These are phyloP conservation scores for Perkinsus olseni DNA, from an alignment of 169 alveolate genomes.

Conservation along the genomic window DNA sequence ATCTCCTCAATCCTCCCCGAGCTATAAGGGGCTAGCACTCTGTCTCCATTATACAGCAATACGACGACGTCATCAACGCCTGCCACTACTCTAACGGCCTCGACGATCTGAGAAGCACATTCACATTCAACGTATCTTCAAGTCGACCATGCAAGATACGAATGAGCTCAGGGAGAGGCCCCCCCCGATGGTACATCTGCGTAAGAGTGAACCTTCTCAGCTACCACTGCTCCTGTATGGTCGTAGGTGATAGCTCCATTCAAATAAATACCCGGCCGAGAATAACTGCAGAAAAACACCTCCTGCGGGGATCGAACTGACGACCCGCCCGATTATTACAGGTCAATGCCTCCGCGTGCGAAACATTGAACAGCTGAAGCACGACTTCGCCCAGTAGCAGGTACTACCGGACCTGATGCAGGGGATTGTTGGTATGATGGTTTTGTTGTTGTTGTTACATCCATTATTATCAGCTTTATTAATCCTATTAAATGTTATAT, in stretches of 20 bases:
- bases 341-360: neutral
- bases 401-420: neutral
- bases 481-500: neutral
- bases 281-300: neutral
- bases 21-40: neutral
- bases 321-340: neutral
- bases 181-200: neutral
- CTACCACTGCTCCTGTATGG: neutral
- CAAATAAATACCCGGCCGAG: neutral
- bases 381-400: neutral
- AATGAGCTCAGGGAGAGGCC: too few species aligned
- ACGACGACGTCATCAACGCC: neutral
- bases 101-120: neutral
- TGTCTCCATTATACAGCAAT: neutral
- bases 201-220: neutral
- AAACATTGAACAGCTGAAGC: neutral
- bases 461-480: neutral
- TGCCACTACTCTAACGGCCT: neutral
- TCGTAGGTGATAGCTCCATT: neutral
- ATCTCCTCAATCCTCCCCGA: neutral
- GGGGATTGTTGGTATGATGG: neutral
- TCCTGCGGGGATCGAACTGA: neutral
- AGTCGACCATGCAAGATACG: too few species aligned
- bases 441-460: neutral
- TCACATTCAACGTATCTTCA: too few species aligned